Base-by-base conservation (phyloP, 805 yeast genomes). In the Wickerhamiella cacticola region DNA sequence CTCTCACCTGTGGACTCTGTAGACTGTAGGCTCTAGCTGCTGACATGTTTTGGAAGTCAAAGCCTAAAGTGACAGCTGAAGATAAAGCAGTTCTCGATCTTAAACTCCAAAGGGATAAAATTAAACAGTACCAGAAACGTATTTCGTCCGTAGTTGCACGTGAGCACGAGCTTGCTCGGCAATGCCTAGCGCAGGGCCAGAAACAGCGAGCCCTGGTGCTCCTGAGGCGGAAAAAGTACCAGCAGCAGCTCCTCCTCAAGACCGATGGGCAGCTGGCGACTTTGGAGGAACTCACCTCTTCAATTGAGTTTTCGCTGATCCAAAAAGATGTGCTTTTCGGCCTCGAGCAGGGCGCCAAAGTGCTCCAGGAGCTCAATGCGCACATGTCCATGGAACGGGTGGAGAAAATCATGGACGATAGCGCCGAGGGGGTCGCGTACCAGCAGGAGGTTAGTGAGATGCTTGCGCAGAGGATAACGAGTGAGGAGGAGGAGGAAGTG, bases 321-420 rank as follows among this genome's bases (percentile, higher is more conserved):
- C 97, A 92, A 60, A 77, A 78, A 53, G 95, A 87, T 57, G 87
- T 92, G 36, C 55, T 88, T 3, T 74, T 73, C 50, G 96, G 96
- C 0, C 67, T 92, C 25, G 72, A 79, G 55, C 79, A 81, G 54
- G 97, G 98, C 21, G 87, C 82, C 59, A 66, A 71, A 45, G 84
- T 85, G 10, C 72, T 92, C 55, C 79, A 74, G 54, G 78, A 76
- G 55, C 69, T 92, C 51, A 92, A 92, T 62, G 66, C 68, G 42
- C 96, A 89, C 56, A 75, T 88, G 75, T 78, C 76, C 29, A 59
- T 83, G 15, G 88, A 82, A 26, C 75, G 76, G 55, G 81, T 87
- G n/a, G 96, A 88, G 55, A 73, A 71, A 57, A 70, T 89, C 2
- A 66, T 89, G 74, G 96, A 88, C 61, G 88, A 84, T 45, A 73